Evolutionary conservation across 257 asterid species (phyloP).

Genomic region (Solanum virginianum): DNA sequence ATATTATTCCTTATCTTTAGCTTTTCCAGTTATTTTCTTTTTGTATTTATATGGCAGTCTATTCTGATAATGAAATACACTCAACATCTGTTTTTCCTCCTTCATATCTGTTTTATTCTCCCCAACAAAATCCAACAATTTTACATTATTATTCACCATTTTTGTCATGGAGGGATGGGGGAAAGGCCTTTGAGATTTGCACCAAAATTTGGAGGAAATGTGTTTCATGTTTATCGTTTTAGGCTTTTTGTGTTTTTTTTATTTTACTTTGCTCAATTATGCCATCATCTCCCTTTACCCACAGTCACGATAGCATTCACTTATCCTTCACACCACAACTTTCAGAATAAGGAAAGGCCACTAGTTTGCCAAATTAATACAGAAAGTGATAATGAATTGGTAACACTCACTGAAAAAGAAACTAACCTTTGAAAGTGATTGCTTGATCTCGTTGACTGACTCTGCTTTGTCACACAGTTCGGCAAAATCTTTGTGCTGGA

Average conservation of each 20-base stretch:
- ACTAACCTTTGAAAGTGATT: slow-evolving; percentile 65
- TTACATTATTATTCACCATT: neutral
- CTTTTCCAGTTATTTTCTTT: too few relatives aligned
- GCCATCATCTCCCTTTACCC: neutral
- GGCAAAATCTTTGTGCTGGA: slow-evolving; percentile 33
- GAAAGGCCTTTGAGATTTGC: neutral
- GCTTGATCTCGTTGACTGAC: slow-evolving; percentile 57
- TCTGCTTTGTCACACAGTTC: slow-evolving; percentile 63
- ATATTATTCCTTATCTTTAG: too few relatives aligned
- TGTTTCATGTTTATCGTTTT: neutral
- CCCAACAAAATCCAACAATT: too few relatives aligned
- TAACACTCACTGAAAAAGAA: neutral
- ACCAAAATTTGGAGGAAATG: neutral
- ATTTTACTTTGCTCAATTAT: neutral
- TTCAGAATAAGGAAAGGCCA: neutral
- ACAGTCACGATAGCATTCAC: neutral
- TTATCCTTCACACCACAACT: neutral
- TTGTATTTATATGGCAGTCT: too few relatives aligned
- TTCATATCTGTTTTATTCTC: too few relatives aligned
- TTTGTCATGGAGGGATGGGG: neutral
- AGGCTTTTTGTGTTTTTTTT: too few relatives aligned
- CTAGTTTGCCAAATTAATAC: neutral
- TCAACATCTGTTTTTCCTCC: too few relatives aligned
- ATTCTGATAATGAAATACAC: too few relatives aligned
- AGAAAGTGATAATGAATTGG: neutral